Percentiles rank a stretch among this genome's conserved stretches.
Evolutionary conservation across 2,329 filamentous ascomycete species (phyloP).

Genomic region (Aspergillus luchuensis): DNA sequence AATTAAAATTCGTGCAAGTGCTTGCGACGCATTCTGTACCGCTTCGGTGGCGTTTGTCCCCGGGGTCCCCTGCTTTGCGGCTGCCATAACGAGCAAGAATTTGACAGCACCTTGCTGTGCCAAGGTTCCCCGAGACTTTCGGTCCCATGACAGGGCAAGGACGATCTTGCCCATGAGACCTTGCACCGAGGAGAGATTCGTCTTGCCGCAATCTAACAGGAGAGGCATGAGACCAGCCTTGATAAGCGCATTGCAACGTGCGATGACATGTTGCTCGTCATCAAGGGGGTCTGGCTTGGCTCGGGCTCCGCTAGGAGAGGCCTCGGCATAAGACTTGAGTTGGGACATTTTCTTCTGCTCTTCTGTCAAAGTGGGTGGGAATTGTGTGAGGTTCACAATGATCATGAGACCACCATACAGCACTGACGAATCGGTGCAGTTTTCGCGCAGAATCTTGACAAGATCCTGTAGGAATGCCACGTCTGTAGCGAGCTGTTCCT

Average conservation of each 20-base stretch:
- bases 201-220: conserved; percentile 74
- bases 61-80: conserved; percentile 43
- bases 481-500: conserved; percentile 76
- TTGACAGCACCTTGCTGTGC: conserved; percentile 94
- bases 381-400: conserved; percentile 80
- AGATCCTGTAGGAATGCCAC: conserved; percentile 68
- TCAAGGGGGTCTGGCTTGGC: conserved; percentile 65
- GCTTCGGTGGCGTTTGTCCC: conserved; percentile 42
- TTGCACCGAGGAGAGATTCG: conserved; percentile 67
- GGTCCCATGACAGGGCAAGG: conserved; percentile 72
- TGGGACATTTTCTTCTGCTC: conserved; percentile 91
- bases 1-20: conserved; percentile 81
- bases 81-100: conserved; percentile 72
- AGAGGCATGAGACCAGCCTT: conserved; percentile 76
- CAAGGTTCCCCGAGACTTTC: conserved; percentile 72
- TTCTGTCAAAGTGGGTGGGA: conserved; percentile 75
- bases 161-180: conserved; percentile 75
- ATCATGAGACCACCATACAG: conserved; percentile 87
- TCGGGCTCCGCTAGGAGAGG: conserved; percentile 71
- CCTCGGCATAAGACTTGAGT: conserved; percentile 91
- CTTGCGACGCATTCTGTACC: conserved; percentile 69
- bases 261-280: conserved; percentile 72
- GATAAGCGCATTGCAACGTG: conserved; percentile 76
- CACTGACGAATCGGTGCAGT: conserved; percentile 66
- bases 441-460: conserved; percentile 51